Evolutionary conservation across 192 early-diverging fungal genomes (phyloP), one percentile per base, ranked within the genome.

Genomic region (Geosiphon pyriformis): DNA sequence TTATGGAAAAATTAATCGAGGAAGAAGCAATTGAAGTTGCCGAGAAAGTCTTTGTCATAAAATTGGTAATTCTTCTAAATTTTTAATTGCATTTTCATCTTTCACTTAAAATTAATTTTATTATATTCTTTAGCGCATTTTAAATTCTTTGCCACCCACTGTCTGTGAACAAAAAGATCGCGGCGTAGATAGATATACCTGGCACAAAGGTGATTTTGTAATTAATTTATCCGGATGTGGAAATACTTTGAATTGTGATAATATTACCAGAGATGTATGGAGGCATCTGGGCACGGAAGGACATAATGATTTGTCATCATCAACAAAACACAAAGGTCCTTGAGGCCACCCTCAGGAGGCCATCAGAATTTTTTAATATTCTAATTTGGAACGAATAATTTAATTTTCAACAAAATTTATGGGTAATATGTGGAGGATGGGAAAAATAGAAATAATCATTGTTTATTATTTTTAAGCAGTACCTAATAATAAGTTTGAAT

Each of bases 151-250:
- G 31, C 55, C 55, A 31, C 30, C 30, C 11, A 57, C 6, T 15
- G 15, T 15, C 6, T 42, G 37, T 42, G 37, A 57, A 7, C 8
- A 23, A 18, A 57, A 31, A 29, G 25, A n/a, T 31, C 1, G 29
- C 10, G 31, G 31, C n/a, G 29, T 29, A 8, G 17, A 57, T 10
- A 10, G 18, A 2, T 57, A 57, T 31, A 31, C 15, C 12, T 57
- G 55, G 55, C 55, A 57, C 30, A 57, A 57, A 7, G 55, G n/a
- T 30, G 55, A 57, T 57, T 57, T 57, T n/a, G 55, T 57, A 4
- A 18, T 57, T 18, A 57, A 33, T 57, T 57, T 57, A 18, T 12
- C 55, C 31, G 55, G 55, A 57, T 57, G 55, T 31, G 55, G 30
- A 11, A 29, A 30, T 10, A 15, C 7, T 6, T 42, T 42, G 15